These are phyloP conservation scores for Chaetomium strumarium DNA, from an alignment of 2,329 filamentous ascomycete genomes.

Conservation along the genomic window DNA sequence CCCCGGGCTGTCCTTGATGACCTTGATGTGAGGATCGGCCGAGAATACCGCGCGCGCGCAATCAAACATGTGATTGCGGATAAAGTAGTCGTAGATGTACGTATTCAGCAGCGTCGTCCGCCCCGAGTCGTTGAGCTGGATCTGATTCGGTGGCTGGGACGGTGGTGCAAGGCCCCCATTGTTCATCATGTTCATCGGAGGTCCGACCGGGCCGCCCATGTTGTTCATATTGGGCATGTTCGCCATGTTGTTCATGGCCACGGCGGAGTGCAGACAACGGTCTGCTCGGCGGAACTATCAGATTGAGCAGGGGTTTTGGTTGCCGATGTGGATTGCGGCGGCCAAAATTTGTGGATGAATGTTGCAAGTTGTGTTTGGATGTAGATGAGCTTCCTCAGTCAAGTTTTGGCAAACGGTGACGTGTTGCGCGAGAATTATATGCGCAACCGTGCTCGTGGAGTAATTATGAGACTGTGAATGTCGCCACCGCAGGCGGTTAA, in stretches of 20 bases:
- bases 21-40: conserved; percentile 60
- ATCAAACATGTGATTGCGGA: conserved; percentile 78
- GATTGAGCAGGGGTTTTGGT: background rate
- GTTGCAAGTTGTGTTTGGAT: background rate
- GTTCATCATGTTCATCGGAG: conserved; percentile 62
- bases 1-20: conserved; percentile 63
- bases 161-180: conserved; percentile 40
- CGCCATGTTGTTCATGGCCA: conserved; percentile 52
- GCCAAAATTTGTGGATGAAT: background rate
- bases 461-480: too few species aligned
- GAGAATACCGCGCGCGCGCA: conserved; percentile 70
- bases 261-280: conserved; percentile 33
- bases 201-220: conserved; percentile 62
- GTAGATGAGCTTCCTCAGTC: too few species aligned
- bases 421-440: background rate
- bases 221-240: conserved; percentile 65
- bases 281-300: conserved; percentile 28
- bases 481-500: too few species aligned
- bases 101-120: conserved; percentile 65
- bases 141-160: conserved; percentile 28
- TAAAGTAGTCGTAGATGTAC: conserved; percentile 87
- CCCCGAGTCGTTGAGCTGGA: conserved; percentile 41
- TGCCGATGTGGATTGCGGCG: background rate
- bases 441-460: too few species aligned
- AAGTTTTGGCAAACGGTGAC: too few species aligned